phyloP scores from a whole-genome alignment of 495 filamentous ascomycete genomes.

The Penicillium canariense region DNA sequence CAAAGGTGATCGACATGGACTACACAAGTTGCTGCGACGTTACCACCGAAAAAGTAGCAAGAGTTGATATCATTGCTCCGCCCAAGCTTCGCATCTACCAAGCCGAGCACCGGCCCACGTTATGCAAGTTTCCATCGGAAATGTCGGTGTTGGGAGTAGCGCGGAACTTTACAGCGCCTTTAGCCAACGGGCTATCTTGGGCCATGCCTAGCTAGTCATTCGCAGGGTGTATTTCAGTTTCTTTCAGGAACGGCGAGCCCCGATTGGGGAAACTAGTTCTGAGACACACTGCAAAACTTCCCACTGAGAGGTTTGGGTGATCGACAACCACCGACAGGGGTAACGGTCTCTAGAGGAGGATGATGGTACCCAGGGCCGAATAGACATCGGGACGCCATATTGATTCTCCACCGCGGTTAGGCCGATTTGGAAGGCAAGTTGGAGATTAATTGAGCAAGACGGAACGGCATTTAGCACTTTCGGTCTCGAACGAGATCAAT shows the following conservation, averaged over 20 bases:
- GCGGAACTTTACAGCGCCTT: background rate
- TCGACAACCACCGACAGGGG: conserved; percentile 16
- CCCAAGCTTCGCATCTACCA: background rate
- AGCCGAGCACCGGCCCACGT: background rate
- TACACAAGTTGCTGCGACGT: conserved; percentile 2
- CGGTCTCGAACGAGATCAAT: background rate
- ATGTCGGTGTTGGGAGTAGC: conserved; percentile 10
- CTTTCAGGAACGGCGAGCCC: conserved; percentile 4
- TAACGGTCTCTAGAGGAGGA: background rate
- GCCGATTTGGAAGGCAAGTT: background rate
- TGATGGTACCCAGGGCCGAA: background rate
- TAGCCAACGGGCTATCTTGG: background rate
- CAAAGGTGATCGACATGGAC: conserved; percentile 6
- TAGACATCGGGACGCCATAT: background rate
- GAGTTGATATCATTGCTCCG: conserved; percentile 12
- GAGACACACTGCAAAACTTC: conserved; percentile 15
- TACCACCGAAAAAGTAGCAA: conserved; percentile 1
- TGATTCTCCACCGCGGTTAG: background rate
- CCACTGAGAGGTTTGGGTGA: conserved; percentile 10
- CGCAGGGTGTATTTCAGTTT: background rate
- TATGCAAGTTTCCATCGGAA: background rate
- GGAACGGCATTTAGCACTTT: background rate
- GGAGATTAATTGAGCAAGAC: conserved; percentile 1
- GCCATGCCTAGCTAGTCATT: background rate
- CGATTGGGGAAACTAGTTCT: conserved; percentile 8